phyloP scores from a whole-genome alignment of 1,139 yeast genomes.

The Debaryomycetaceae sp. region DNA sequence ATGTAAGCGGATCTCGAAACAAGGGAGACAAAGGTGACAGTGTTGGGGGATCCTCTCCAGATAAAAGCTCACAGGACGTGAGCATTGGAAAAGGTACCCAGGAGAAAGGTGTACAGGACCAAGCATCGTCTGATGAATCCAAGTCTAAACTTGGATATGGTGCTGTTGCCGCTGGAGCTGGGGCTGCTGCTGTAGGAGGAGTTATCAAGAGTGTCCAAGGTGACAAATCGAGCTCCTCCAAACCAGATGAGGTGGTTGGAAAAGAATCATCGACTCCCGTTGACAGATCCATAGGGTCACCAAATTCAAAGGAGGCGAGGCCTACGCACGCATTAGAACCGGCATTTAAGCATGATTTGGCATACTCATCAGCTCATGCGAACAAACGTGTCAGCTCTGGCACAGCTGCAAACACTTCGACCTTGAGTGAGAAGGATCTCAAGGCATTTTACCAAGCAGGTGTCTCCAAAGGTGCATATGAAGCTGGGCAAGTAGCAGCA shows the following conservation, averaged over 20 bases:
- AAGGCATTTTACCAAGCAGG: conserved; percentile 12
- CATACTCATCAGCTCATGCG: too few relatives aligned
- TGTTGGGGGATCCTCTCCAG: background rate
- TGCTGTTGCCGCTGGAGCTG: conserved; percentile 7
- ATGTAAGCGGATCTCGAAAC: conserved; percentile 1
- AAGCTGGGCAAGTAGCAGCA: conserved; percentile 12
- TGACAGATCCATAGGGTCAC: too few relatives aligned
- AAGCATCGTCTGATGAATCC: conserved; percentile 1
- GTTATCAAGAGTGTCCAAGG: background rate
- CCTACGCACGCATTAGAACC: too few relatives aligned
- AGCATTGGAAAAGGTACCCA: too few relatives aligned
- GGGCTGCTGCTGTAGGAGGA: conserved; percentile 8
- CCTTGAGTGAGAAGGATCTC: conserved; percentile 4
- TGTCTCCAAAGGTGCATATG: conserved; percentile 11
- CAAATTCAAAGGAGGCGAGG: too few relatives aligned
- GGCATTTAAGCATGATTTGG: too few relatives aligned
- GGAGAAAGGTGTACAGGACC: too few relatives aligned
- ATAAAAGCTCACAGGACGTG: background rate
- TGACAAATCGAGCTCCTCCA: background rate
- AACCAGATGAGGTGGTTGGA: too few relatives aligned
- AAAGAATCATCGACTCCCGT: too few relatives aligned
- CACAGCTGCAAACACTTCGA: background rate
- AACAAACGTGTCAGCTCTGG: too few relatives aligned
- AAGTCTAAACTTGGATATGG: conserved; percentile 3
- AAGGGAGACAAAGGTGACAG: conserved; percentile 2